phyloP scores from a whole-genome alignment of 805 yeast species.

The Candida orba region DNA sequence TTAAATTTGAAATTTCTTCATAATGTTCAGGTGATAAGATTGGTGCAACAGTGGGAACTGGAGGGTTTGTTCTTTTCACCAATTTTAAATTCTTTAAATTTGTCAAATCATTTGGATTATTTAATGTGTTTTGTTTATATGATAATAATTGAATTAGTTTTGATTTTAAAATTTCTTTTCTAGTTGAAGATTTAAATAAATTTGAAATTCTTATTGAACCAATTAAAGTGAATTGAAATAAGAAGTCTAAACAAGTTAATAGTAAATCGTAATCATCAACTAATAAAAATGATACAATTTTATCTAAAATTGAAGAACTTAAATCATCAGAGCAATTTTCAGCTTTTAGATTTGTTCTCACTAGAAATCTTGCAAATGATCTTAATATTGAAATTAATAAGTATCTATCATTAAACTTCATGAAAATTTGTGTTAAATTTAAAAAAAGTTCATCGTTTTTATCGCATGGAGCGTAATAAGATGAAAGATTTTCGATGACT shows the following conservation, averaged over 20 bases:
- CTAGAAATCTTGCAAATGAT: constrained; percentile 72
- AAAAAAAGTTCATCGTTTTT: constrained; percentile 63
- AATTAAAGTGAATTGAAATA: constrained; percentile 72
- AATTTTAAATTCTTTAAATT: constrained; percentile 29
- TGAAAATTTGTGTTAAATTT: constrained; percentile 44
- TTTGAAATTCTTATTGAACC: constrained; percentile 49
- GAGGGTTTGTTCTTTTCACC: constrained; percentile 51
- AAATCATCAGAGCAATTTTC: constrained; percentile 46
- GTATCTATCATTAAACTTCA: constrained; percentile 56
- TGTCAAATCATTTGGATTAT: constrained; percentile 25
- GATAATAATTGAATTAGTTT: constrained; percentile 58
- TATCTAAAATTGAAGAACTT: constrained; percentile 38
- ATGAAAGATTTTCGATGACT: constrained; percentile 74
- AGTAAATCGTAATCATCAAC: constrained; percentile 65
- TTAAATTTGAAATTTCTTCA: constrained; percentile 51
- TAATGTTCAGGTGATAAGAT: constrained; percentile 46
- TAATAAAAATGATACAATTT: constrained; percentile 50
- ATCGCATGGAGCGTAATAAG: constrained; percentile 71
- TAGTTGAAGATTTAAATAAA: constrained; percentile 38
- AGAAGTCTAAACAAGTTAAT: constrained; percentile 68
- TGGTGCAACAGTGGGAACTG: constrained; percentile 63
- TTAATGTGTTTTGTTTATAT: constrained; percentile 35
- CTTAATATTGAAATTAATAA: constrained; percentile 63
- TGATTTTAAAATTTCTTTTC: constrained; percentile 45
- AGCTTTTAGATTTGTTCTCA: constrained; percentile 42